These are phyloP conservation scores for Dissophora globulifera DNA, from an alignment of 192 early-diverging fungal species.

Conservation along the genomic window DNA sequence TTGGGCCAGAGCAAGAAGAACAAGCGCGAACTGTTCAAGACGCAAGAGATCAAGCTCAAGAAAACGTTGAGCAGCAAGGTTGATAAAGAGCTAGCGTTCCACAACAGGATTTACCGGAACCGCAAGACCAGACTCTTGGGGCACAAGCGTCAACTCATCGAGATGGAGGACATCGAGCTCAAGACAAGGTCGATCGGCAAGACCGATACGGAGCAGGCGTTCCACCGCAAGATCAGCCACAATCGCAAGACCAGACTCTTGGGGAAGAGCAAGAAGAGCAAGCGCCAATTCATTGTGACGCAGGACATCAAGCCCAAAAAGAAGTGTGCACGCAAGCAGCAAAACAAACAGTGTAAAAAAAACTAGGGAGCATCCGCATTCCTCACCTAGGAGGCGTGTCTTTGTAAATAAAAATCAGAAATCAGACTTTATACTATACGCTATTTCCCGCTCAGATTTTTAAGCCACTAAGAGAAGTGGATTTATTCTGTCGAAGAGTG, in stretches of 20 bases:
- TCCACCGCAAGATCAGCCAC: conserved; percentile 37
- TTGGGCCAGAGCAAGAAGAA: conserved; percentile 17
- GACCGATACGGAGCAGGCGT: conserved; percentile 24
- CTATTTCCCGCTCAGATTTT: not conserved
- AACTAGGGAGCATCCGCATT: no score
- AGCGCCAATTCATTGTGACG: not conserved
- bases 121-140: conserved; percentile 16
- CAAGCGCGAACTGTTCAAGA: conserved; percentile 12
- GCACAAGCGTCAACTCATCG: conserved; percentile 5
- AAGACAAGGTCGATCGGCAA: not conserved
- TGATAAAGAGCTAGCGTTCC: conserved; percentile 35
- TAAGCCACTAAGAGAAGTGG: not conserved
- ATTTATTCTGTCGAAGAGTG: not conserved
- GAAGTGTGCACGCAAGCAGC: not conserved
- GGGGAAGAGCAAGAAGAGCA: conserved; percentile 9
- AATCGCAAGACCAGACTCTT: conserved; percentile 6
- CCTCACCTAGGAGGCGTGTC: no score
- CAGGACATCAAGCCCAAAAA: not conserved
- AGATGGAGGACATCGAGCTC: conserved; percentile 17
- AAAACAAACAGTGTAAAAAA: no score
- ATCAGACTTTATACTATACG: no score
- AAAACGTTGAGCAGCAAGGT: not conserved
- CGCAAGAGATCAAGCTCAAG: conserved; percentile 16
- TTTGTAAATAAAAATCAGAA: no score
- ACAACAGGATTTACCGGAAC: conserved; percentile 26